phyloP scores from a whole-genome alignment of 148 eudicot genomes.

The Nyssa sinensis region DNA sequence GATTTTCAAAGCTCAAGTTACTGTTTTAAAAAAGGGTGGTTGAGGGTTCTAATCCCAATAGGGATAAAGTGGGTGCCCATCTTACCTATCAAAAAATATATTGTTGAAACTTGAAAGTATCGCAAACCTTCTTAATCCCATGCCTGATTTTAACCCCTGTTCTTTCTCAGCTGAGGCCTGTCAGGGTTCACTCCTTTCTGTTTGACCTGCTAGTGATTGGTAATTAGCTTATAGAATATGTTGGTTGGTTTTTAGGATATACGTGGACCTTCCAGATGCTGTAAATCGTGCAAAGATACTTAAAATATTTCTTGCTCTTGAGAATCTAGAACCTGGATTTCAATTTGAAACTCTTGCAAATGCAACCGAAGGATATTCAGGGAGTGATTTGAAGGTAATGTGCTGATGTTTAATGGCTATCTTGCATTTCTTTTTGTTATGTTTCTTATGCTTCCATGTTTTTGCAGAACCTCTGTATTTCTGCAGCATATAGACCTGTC shows the following conservation, averaged over 20 bases:
- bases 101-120: too few relatives aligned
- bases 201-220: too few relatives aligned
- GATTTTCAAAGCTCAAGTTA: background rate
- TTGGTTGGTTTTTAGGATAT: constrained; percentile 57
- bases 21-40: too few relatives aligned
- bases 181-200: too few relatives aligned
- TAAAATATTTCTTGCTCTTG: constrained; percentile 79
- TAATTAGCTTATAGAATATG: background rate
- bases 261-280: constrained; percentile 94
- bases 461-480: constrained; percentile 91
- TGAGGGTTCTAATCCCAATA: too few relatives aligned
- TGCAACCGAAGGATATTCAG: constrained; percentile 92
- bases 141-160: too few relatives aligned
- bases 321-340: constrained; percentile 69
- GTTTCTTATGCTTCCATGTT: constrained; percentile 5
- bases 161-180: too few relatives aligned
- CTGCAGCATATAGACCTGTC: constrained; percentile 97
- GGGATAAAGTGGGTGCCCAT: too few relatives aligned
- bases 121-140: too few relatives aligned
- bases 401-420: background rate
- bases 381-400: constrained; percentile 91
- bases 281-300: constrained; percentile 79
- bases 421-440: background rate
- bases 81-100: too few relatives aligned
- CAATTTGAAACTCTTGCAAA: constrained; percentile 70